Evolutionary conservation across 2,329 filamentous ascomycete species (phyloP).

Genomic region (Talaromyces sp.): DNA sequence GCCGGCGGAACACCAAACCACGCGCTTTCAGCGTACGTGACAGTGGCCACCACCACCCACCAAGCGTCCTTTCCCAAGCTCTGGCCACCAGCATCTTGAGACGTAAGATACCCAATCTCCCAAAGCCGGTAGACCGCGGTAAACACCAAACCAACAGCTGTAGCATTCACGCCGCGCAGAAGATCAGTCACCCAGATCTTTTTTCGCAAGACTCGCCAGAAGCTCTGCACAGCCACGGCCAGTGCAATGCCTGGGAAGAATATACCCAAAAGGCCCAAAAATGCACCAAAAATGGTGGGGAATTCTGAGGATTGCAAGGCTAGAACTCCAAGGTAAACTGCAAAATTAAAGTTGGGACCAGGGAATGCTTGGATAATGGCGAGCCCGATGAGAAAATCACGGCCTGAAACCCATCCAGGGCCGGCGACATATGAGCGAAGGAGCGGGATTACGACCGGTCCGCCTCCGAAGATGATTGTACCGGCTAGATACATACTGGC

Average conservation of each 20-base stretch:
- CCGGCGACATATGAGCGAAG: conserved; percentile 57
- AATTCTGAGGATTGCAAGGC: conserved; percentile 32
- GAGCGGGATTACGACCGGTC: conserved; percentile 60
- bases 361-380: conserved; percentile 68
- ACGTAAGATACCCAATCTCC: conserved; percentile 56
- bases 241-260: conserved; percentile 32
- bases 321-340: conserved; percentile 53
- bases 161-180: conserved; percentile 54
- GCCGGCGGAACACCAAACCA: conserved; percentile 45
- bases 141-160: conserved; percentile 56
- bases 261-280: conserved; percentile 46
- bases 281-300: conserved; percentile 41
- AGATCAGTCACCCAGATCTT: conserved; percentile 44
- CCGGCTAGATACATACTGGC: conserved; percentile 69
- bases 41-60: conserved; percentile 58
- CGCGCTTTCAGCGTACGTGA: conserved; percentile 42
- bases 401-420: conserved; percentile 63
- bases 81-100: conserved; percentile 41
- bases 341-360: conserved; percentile 49
- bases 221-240: conserved; percentile 36
- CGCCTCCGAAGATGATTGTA: conserved; percentile 62
- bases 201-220: conserved; percentile 49
- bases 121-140: conserved; percentile 60
- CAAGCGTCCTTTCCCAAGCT: conserved; percentile 56
- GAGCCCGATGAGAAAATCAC: conserved; percentile 68